Percentiles rank a stretch among this genome's conserved stretches.
These are phyloP conservation scores for Fusarium chaquense DNA, from an alignment of 2,329 filamentous ascomycete species.

Conservation along the genomic window DNA sequence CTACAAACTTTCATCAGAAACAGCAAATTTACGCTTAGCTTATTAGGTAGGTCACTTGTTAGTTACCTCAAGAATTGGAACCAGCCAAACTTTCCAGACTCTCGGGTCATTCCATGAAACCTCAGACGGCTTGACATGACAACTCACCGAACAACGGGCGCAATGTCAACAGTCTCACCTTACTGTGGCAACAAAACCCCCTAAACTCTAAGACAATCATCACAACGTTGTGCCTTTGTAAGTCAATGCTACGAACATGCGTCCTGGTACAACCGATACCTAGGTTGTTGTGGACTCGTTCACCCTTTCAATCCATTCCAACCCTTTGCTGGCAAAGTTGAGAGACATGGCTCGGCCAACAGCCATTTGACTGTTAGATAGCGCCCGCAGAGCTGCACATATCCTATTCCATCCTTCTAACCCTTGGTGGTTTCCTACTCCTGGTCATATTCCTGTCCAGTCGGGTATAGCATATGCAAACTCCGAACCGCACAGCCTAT, in stretches of 20 bases:
- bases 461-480: conserved; percentile 1
- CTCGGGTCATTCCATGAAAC: conserved; percentile 35
- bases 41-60: not conserved
- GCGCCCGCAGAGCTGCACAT: conserved; percentile 35
- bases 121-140: conserved; percentile 6
- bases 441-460: conserved; percentile 3
- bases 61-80: not conserved
- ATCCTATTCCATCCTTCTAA: conserved; percentile 24
- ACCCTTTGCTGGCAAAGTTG: not conserved
- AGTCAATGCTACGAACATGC: not conserved
- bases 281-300: not conserved
- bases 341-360: conserved; percentile 18
- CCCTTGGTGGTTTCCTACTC: conserved; percentile 10
- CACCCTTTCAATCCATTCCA: conserved; percentile 1
- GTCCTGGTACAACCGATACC: not conserved
- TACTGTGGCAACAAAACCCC: not conserved
- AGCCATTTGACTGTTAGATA: conserved; percentile 16
- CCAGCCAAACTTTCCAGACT: conserved; percentile 29
- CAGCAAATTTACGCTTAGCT: conserved; percentile 8
- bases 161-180: conserved; percentile 7
- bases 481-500: not conserved
- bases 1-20: conserved; percentile 1
- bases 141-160: conserved; percentile 7
- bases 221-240: not conserved
- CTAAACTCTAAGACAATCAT: conserved; percentile 17